Base-by-base conservation (phyloP, 177 flowering plant species). In the Vitis hybrid region DNA sequence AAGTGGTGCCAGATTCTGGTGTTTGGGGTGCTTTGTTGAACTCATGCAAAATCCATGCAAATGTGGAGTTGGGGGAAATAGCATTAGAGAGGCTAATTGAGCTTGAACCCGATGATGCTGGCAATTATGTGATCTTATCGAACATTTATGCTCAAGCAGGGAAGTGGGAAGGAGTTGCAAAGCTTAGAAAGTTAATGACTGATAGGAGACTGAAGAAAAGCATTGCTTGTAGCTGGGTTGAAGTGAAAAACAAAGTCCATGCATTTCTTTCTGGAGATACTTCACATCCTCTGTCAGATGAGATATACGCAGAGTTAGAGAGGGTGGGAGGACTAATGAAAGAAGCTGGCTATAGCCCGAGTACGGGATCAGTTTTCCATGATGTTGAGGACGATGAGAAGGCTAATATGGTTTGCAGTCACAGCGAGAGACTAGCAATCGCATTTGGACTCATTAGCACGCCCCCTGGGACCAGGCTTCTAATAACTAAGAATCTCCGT, bases 381-480 rank as follows among this genome's bases (percentile, higher is more conserved):
- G 92, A 90, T 63, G 87, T 87, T 11, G 95, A 90, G 63, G 88
- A 90, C 62, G 91, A 87, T 76, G 95, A 90, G 74, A 90, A 90
- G 74, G 71, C 56, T 19, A 66, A 60, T 10, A 82, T 86, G 86
- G 77, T 87, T 40, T 67, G 70, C 52, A 78, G 87, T 70, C 94
- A 88, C 58, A 89, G 92, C 48, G 94, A 89, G 55, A 83, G 84
- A 76, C 72, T 88, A 16, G 91, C 94, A 6, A 84, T 89, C 74
- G 90, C 86, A 30, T 88, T 88, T 74, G 94, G 94, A 52, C 79
- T 89, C 16, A 81, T 88, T 54, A 88, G 80, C 72, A 86, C 91
- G 2, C 76, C 85, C 6, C 84, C 85, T 16, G 85, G 88, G 55
- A 73, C 88, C 6, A 83, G 79, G 75, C 82, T 88, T 52, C 61